Conservation (phyloP, 2,329 filamentous ascomycete genomes). For the Cladosporium velox region DNA sequence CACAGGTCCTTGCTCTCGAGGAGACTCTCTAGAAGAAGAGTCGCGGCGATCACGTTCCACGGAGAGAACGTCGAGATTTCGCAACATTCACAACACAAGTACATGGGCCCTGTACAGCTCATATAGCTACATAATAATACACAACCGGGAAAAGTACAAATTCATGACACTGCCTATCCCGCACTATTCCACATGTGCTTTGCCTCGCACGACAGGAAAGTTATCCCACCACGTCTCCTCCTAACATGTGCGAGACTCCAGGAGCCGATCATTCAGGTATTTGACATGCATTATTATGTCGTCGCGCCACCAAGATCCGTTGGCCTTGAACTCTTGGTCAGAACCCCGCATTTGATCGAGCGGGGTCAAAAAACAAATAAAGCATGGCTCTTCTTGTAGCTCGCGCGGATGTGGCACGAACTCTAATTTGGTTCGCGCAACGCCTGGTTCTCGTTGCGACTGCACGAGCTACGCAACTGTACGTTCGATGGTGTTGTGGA, state of each 20-base stretch:
- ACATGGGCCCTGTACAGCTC: slow-evolving; percentile 1
- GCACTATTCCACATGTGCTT: background rate
- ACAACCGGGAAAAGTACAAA: background rate
- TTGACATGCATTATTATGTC: background rate
- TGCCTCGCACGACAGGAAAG: background rate
- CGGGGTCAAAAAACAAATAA: background rate
- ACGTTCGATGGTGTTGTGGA: too few species aligned
- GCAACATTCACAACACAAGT: background rate
- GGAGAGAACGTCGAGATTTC: background rate
- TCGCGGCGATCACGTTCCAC: background rate
- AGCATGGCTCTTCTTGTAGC: background rate
- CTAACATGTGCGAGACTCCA: background rate
- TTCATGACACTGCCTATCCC: background rate
- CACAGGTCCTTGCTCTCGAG: slow-evolving; percentile 16
- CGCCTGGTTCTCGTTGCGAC: too few species aligned
- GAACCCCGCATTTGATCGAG: background rate
- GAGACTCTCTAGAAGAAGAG: slow-evolving; percentile 1
- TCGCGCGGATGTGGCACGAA: background rate
- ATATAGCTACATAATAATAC: slow-evolving; percentile 10
- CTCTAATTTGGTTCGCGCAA: background rate
- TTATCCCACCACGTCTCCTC: background rate
- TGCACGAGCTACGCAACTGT: too few species aligned
- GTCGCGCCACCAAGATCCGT: background rate
- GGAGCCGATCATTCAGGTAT: background rate
- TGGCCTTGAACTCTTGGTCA: background rate